Evolutionary conservation across 1,284 basidiomycete genomes (phyloP).

Genomic region (Stygiomarasmius scandens): DNA sequence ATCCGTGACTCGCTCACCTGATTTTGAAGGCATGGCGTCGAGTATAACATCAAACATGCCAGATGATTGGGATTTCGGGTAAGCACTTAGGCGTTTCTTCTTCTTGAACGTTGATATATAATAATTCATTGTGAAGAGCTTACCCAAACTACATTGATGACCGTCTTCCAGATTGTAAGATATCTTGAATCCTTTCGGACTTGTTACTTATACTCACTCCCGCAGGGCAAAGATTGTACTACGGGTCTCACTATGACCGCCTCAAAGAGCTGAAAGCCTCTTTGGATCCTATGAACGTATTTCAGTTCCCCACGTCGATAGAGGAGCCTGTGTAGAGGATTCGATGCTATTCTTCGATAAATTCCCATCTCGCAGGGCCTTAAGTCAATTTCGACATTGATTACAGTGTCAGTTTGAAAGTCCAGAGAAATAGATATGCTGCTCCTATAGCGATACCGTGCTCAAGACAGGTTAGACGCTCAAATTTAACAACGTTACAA

Average conservation of each 20-base stretch:
- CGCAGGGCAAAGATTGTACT: background rate
- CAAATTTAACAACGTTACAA: no score
- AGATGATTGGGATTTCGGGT: constrained; percentile 42
- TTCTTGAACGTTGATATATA: background rate
- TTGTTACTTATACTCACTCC: no score
- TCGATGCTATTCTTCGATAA: no score
- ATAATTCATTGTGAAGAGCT: constrained; percentile 26
- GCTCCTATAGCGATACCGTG: no score
- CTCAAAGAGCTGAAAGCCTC: background rate
- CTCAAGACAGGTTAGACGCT: no score
- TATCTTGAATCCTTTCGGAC: background rate
- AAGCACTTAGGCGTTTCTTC: background rate
- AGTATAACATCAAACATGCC: constrained; percentile 39
- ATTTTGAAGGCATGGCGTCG: constrained; percentile 27
- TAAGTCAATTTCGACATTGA: no score
- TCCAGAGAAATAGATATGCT: no score
- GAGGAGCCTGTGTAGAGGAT: background rate
- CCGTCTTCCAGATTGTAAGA: constrained; percentile 38
- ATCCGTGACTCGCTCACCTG: background rate
- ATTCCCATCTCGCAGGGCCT: no score
- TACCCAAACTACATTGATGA: constrained; percentile 48
- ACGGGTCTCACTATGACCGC: background rate
- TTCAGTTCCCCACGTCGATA: background rate
- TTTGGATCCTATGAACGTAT: background rate
- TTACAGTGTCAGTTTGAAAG: no score